phyloP scores from a whole-genome alignment of 2,329 filamentous ascomycete species.

The Cercospora berteroae region DNA sequence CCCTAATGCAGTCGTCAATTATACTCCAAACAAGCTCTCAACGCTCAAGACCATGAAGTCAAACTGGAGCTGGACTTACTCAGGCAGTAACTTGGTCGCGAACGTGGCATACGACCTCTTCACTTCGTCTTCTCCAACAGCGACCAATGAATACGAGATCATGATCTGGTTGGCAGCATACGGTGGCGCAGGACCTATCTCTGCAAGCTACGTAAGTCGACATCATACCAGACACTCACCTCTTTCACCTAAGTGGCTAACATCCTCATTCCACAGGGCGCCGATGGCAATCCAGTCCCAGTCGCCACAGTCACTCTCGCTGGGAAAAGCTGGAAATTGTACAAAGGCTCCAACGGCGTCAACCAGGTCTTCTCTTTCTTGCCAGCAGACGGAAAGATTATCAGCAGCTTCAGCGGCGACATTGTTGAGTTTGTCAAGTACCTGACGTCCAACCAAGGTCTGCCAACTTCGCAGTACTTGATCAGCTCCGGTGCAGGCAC shows the following conservation, averaged over 20 bases:
- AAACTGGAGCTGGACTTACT: slow-evolving; percentile 51
- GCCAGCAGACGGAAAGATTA: slow-evolving; percentile 40
- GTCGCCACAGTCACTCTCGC: slow-evolving; percentile 56
- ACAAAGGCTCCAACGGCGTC: slow-evolving; percentile 55
- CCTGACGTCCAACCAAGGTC: slow-evolving; percentile 50
- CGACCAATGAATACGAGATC: slow-evolving; percentile 55
- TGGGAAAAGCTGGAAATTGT: slow-evolving; percentile 57
- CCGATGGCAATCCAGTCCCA: slow-evolving; percentile 28
- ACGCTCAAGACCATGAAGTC: slow-evolving; percentile 45
- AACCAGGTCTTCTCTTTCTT: slow-evolving; percentile 63
- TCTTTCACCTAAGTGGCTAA: neutral
- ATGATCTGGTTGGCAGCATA: slow-evolving; percentile 64
- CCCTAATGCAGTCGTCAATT: slow-evolving; percentile 42
- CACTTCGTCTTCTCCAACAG: slow-evolving; percentile 50
- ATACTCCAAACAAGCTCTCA: slow-evolving; percentile 36
- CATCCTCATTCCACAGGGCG: neutral
- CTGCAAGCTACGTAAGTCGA: slow-evolving; percentile 47
- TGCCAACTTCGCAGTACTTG: slow-evolving; percentile 52
- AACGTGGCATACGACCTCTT: slow-evolving; percentile 65
- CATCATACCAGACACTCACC: neutral
- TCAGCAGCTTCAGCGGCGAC: slow-evolving; percentile 57
- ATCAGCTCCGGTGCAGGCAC: slow-evolving; percentile 36
- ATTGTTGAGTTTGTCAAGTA: slow-evolving; percentile 59
- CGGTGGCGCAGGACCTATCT: slow-evolving; percentile 58
- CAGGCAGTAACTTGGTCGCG: slow-evolving; percentile 50